Conservation (phyloP, 2,329 filamentous ascomycete genomes). For the Colletotrichum orbiculare region DNA sequence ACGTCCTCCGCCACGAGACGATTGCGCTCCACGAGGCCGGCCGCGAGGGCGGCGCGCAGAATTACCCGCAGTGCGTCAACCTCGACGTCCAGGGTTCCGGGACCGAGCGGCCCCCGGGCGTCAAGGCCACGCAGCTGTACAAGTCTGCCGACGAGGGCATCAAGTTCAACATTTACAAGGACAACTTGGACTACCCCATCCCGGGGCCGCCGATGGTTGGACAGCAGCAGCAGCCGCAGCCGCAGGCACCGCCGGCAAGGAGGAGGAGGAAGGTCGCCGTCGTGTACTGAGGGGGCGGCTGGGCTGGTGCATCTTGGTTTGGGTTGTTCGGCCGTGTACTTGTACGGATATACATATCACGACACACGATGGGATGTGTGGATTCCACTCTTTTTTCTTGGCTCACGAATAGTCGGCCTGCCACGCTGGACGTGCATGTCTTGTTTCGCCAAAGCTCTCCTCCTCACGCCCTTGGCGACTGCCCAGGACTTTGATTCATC, state of each 20-base stretch:
- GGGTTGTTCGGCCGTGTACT: slow-evolving; percentile 9
- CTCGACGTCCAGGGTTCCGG: slow-evolving; percentile 61
- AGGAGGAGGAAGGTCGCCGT: slow-evolving; percentile 22
- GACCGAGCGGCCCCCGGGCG: slow-evolving; percentile 41
- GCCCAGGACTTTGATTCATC: no score
- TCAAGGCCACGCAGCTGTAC: slow-evolving; percentile 51
- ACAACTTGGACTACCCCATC: slow-evolving; percentile 44
- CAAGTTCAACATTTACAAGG: slow-evolving; percentile 49
- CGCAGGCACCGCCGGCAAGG: not conserved
- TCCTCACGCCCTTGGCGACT: not conserved
- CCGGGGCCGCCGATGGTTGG: slow-evolving; percentile 42
- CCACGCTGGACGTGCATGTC: slow-evolving; percentile 23
- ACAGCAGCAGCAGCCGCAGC: slow-evolving; percentile 37
- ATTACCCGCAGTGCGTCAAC: slow-evolving; percentile 67
- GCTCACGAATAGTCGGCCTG: not conserved
- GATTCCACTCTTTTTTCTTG: slow-evolving; percentile 6
- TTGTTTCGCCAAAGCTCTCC: not conserved
- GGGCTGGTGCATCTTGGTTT: not conserved
- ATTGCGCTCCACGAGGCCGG: slow-evolving; percentile 63
- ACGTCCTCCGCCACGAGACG: slow-evolving; percentile 63
- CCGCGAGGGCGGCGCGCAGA: slow-evolving; percentile 54
- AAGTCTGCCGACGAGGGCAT: slow-evolving; percentile 48
- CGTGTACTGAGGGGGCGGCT: slow-evolving; percentile 11
- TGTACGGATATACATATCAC: slow-evolving; percentile 14
- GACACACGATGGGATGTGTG: slow-evolving; percentile 9